Evolutionary conservation across 2,329 filamentous ascomycete species (phyloP), one percentile per base, ranked within the genome.

Genomic region (Talaromyces sp.): DNA sequence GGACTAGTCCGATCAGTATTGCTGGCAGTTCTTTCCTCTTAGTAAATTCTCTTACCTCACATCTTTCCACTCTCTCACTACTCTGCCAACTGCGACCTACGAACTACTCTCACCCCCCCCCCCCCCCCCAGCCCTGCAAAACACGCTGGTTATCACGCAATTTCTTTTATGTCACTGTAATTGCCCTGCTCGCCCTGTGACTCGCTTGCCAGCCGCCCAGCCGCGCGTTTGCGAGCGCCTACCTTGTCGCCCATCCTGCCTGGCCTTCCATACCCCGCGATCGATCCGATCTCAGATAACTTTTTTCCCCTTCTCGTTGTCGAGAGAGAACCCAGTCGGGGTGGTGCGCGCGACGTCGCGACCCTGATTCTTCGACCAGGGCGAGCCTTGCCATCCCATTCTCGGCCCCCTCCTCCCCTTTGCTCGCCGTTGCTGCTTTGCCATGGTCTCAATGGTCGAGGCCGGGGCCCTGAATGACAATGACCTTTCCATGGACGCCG

Each of bases 361-460:
- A 36, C 33, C 13, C 33, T 15, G 33, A 36, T 36, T 36, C 47
- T 33, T 60, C 49, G 10, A 19, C 36, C 55, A 39, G 30, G 49
- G 54, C 58, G 51, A 54, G 57, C 53, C 39, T 55, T 36, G 32
- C 44, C 55, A 5, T 28, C 33, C 25, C 53, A 56, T 32, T 28
- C 27, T 57, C 52, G 42, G 54, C 28, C 51, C 47, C 28, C 58
- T 36, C 33, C 33, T 36, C 42, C 25, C 39, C 58, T 27, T 52
- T 32, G 60, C 36, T 36, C 49, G 49, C 49, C 49, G 27, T 53
- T 30, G 49, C 49, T 30, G 49, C 49, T 53, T 55, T 62, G 64
- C 67, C 71, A 80, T 80, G 77, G 77, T 79, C 72, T 78, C 78
- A 65, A 73, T 78, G 72, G 72, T 77, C 61, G 73, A 77, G 65